Conservation (phyloP, 495 filamentous ascomycete genomes). For the Letharia columbiana region DNA sequence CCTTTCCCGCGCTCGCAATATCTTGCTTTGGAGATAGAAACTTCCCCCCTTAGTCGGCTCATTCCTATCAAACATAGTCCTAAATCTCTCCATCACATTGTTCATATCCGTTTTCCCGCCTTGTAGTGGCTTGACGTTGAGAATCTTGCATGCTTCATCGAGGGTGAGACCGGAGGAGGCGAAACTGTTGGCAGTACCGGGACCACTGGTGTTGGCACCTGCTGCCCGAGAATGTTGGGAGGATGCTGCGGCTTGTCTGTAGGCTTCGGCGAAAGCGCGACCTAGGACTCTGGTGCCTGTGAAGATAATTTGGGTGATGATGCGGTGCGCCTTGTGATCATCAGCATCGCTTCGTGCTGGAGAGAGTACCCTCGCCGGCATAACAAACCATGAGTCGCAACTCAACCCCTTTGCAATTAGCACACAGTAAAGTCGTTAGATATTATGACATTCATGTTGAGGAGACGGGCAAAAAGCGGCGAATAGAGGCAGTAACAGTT, state of each 20-base stretch:
- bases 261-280: slow-evolving; percentile 84
- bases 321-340: slow-evolving; percentile 70
- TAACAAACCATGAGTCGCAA: not conserved
- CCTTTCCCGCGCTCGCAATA: slow-evolving; percentile 79
- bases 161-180: slow-evolving; percentile 69
- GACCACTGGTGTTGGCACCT: slow-evolving; percentile 39
- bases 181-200: slow-evolving; percentile 42
- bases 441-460: not conserved
- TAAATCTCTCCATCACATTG: slow-evolving; percentile 75
- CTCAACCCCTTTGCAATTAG: slow-evolving; percentile 1
- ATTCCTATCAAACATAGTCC: slow-evolving; percentile 87
- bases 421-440: not conserved
- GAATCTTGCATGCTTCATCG: slow-evolving; percentile 94
- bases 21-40: slow-evolving; percentile 97
- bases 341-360: not conserved
- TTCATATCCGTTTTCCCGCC: slow-evolving; percentile 69
- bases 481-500: not conserved
- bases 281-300: slow-evolving; percentile 85
- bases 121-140: slow-evolving; percentile 86
- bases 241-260: slow-evolving; percentile 81
- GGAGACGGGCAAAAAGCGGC: not conserved
- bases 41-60: slow-evolving; percentile 91
- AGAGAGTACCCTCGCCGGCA: not conserved
- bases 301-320: slow-evolving; percentile 86
- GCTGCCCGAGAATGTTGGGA: slow-evolving; percentile 66